Evolutionary conservation across 108 stramenopile species (phyloP), one percentile per base, ranked within the genome.

Genomic region (Skeletonema marinoi): DNA sequence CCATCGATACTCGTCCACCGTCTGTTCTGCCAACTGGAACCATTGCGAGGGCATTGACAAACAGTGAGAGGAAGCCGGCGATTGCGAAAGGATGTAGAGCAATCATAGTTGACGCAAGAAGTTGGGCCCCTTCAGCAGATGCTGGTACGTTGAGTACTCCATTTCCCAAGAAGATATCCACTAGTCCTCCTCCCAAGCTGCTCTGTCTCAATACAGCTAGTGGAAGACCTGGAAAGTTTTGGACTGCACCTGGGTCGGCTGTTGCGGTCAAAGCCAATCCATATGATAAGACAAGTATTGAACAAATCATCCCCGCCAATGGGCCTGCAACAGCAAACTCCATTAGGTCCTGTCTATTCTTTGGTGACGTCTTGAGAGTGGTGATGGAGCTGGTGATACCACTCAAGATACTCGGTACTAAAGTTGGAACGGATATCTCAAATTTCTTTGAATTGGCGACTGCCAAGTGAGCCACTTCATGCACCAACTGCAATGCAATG

Each of bases 11-110:
- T 54, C 94, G 71, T 6, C 94, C 94, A 17, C 94, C 94, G 69
- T 95, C 94, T 25, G 94, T 95, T 50, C 89, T 89, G 32, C 94
- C 94, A 70, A 86, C 80, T 33, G 94, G 94, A 32, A 92, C 71
- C 36, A 95, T 33, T 10, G 75, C 73, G 36, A 92, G 66, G 9
- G 92, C 91, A 83, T 95, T 95, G 3, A 95, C 85, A 65, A 95
- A 67, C 41, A 95, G 75, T 31, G 88, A 72, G 32, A 91, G 78
- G 64, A 86, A 95, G 36, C 94, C 94, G 9, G 94, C 92, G 50
- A 95, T 68, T 4, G 94, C 89, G 3, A 88, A 75, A n/a, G 94
- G 94, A 75, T 95, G 94, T 5, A 95, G 73, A 6, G 89, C 77
- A 48, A 95, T 86, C 12, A 78, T 80, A 16, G 92, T 89, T 29